phyloP scores from a whole-genome alignment of 2,329 filamentous ascomycete genomes.

The Sporothrix luriei region DNA sequence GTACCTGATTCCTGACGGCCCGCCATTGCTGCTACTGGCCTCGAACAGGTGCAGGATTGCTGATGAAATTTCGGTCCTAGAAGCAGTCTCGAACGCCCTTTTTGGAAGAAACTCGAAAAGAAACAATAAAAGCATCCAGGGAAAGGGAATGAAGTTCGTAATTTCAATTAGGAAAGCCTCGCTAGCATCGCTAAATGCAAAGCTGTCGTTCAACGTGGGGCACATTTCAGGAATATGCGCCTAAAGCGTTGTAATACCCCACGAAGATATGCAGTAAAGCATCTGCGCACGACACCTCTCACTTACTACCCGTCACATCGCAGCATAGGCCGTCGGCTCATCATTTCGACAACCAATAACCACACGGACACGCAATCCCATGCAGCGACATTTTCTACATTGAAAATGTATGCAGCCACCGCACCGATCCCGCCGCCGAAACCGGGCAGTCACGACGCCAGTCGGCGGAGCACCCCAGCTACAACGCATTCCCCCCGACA shows the following conservation, averaged over 20 bases:
- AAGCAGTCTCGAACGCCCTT: not conserved
- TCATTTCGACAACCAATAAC: not conserved
- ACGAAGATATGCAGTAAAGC: constrained; percentile 15
- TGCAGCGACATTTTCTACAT: not conserved
- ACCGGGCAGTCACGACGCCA: constrained; percentile 68
- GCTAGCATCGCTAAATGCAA: constrained; percentile 11
- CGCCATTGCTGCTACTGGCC: constrained; percentile 29
- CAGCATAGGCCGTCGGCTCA: not conserved
- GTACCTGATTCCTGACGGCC: constrained; percentile 35
- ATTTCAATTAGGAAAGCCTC: constrained; percentile 13
- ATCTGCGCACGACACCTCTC: not conserved
- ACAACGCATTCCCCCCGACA: constrained; percentile 51
- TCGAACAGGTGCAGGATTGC: not conserved
- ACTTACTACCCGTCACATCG: not conserved
- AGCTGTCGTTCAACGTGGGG: constrained; percentile 16
- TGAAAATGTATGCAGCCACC: constrained; percentile 51
- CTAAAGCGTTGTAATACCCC: not conserved
- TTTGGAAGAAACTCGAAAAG: not conserved
- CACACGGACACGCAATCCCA: not conserved
- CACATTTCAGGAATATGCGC: not conserved
- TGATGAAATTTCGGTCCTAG: not conserved
- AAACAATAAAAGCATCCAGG: not conserved
- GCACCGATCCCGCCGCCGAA: constrained; percentile 74
- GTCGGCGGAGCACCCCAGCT: constrained; percentile 66
- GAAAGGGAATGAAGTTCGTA: not conserved